Percentiles rank a stretch among this genome's conserved stretches.
Evolutionary conservation across 345 rosid species (phyloP).

Genomic region (Lumnitzera racemosa): DNA sequence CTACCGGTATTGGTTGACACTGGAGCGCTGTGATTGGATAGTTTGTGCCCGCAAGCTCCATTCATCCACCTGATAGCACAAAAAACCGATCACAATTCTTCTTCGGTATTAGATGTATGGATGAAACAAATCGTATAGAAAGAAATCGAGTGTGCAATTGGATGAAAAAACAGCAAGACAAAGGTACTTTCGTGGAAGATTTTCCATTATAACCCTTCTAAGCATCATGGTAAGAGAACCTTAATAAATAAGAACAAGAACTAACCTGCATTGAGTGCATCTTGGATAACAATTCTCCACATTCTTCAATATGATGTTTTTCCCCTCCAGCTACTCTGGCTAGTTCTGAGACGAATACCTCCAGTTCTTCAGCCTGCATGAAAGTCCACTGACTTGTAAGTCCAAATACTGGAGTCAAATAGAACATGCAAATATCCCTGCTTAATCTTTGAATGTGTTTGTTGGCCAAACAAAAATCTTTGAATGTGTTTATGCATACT

Average conservation of each 20-base stretch:
- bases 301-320: constrained; percentile 57
- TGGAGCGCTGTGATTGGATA: constrained; percentile 35
- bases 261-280: constrained; percentile 53
- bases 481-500: too few species aligned
- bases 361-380: constrained; percentile 65
- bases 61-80: constrained; percentile 52
- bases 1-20: not conserved
- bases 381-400: not conserved
- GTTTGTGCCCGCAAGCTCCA: constrained; percentile 60
- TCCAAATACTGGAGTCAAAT: not conserved
- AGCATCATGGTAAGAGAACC: not conserved
- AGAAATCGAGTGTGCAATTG: too few species aligned
- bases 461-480: too few species aligned
- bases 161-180: too few species aligned
- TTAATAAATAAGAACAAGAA: not conserved
- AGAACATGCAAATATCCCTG: not conserved
- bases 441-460: too few species aligned
- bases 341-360: constrained; percentile 54
- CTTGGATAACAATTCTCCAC: constrained; percentile 42
- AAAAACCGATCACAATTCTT: too few species aligned
- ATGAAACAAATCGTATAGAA: too few species aligned
- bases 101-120: too few species aligned
- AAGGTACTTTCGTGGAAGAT: not conserved
- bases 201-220: not conserved
- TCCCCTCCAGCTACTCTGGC: constrained; percentile 59